Conservation (phyloP, 208 protist genomes). For the Leishmania lainsoni region DNA sequence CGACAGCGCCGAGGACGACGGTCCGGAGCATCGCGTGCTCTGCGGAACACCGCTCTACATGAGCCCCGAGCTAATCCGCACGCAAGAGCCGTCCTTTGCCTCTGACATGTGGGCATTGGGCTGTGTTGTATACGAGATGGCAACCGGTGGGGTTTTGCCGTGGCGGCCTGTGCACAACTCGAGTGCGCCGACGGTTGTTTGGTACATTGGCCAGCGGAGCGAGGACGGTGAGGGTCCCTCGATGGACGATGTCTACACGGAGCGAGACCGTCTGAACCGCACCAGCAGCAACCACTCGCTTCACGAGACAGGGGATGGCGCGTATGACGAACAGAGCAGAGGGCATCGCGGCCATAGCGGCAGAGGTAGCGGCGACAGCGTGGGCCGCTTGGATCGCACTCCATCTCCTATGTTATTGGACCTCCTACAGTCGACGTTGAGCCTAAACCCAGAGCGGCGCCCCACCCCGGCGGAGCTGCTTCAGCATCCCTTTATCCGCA, state of each 20-base stretch:
- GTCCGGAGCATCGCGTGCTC: constrained; percentile 29
- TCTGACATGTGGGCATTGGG: constrained; percentile 91
- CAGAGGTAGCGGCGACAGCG: background rate
- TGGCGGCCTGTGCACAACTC: constrained; percentile 60
- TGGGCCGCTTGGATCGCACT: constrained; percentile 13
- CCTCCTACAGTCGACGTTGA: constrained; percentile 60
- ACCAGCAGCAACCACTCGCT: background rate
- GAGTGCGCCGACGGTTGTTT: constrained; percentile 54
- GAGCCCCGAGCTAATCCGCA: constrained; percentile 81
- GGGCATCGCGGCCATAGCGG: background rate
- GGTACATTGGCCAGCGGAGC: constrained; percentile 57
- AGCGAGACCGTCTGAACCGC: constrained; percentile 27
- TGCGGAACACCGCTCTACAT: constrained; percentile 87
- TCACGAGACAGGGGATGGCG: background rate
- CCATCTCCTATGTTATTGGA: constrained; percentile 59
- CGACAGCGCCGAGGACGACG: background rate
- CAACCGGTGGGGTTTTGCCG: constrained; percentile 77
- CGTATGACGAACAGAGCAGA: background rate
- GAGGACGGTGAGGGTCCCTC: constrained; percentile 34
- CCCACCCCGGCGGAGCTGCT: constrained; percentile 63
- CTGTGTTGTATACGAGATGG: constrained; percentile 91
- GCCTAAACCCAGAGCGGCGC: constrained; percentile 48
- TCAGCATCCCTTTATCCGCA: constrained; percentile 79
- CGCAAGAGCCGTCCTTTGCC: constrained; percentile 57
- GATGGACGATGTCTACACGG: constrained; percentile 39